Conservation (phyloP, 345 rosid genomes). For the Populus ilicifolia region DNA sequence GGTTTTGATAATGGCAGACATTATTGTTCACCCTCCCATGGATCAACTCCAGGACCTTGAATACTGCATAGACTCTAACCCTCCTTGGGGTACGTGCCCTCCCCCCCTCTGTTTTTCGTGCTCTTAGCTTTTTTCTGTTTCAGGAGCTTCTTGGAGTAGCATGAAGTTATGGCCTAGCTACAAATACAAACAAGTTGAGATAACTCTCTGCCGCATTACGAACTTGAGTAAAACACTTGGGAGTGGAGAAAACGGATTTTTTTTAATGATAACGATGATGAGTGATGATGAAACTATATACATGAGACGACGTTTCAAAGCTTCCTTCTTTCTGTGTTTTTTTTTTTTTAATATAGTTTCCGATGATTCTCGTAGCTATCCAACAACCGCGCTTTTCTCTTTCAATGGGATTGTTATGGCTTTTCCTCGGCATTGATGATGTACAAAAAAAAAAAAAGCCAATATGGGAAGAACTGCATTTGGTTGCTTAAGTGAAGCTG, state of each 20-base stretch:
- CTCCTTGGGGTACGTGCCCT: constrained; percentile 34
- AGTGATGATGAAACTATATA: too few relatives aligned
- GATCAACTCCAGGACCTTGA: constrained; percentile 39
- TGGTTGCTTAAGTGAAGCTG: too few relatives aligned
- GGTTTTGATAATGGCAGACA: constrained; percentile 24
- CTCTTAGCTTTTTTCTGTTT: too few relatives aligned
- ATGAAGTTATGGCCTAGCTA: too few relatives aligned
- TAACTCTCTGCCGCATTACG: not conserved
- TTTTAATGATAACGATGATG: too few relatives aligned
- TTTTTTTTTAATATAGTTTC: not conserved
- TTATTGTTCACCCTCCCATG: constrained; percentile 32
- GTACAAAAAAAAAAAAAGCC: too few relatives aligned
- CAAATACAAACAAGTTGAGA: too few relatives aligned
- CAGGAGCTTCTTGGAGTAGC: too few relatives aligned
- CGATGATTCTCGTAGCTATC: not conserved
- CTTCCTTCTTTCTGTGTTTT: not conserved
- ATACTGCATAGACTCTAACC: constrained; percentile 37
- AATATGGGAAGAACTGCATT: too few relatives aligned
- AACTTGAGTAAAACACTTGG: not conserved
- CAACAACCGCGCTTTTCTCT: too few relatives aligned
- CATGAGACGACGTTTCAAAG: too few relatives aligned
- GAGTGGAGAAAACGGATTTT: not conserved
- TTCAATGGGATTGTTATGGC: too few relatives aligned
- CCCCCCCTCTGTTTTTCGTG: not conserved
- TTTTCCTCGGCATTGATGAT: not conserved